phyloP scores from a whole-genome alignment of 352 stramenopile species.

The Vaucheria bursata region DNA sequence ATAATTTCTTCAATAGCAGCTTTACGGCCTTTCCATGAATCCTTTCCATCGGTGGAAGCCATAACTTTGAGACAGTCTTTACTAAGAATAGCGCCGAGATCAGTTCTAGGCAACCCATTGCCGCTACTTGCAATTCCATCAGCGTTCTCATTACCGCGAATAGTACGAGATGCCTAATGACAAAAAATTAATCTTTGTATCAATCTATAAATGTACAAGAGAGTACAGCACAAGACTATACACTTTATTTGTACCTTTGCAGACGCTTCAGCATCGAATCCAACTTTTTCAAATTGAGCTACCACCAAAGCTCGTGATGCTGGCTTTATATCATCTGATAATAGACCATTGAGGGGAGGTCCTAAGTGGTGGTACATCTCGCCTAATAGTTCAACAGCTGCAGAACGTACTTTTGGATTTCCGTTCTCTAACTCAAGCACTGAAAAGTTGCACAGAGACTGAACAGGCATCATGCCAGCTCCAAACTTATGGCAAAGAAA shows the following conservation, averaged over 20 bases:
- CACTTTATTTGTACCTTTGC: no score
- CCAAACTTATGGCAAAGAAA: constrained; percentile 18
- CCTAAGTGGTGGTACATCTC: constrained; percentile 41
- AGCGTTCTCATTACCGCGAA: not conserved
- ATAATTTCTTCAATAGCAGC: constrained; percentile 44
- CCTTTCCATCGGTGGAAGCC: constrained; percentile 35
- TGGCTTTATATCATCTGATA: constrained; percentile 27
- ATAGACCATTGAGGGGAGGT: constrained; percentile 43
- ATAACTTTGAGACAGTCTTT: constrained; percentile 43
- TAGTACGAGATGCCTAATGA: constrained; percentile 26
- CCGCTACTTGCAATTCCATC: not conserved
- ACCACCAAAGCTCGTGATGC: not conserved
- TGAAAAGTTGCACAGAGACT: constrained; percentile 22
- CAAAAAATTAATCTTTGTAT: no score
- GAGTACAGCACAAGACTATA: no score
- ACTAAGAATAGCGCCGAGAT: constrained; percentile 29
- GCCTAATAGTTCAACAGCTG: constrained; percentile 38
- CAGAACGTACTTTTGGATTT: constrained; percentile 44
- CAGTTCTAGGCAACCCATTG: constrained; percentile 26
- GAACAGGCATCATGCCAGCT: constrained; percentile 26
- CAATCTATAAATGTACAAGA: no score
- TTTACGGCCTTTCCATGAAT: constrained; percentile 46
- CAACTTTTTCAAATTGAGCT: constrained; percentile 11
- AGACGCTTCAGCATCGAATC: not conserved
- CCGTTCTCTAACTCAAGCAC: constrained; percentile 40